Evolutionary conservation across 225 moss, liverwort and hornwort species (phyloP), one percentile per base, ranked within the genome.

Genomic region (Marchantia paleacea): DNA sequence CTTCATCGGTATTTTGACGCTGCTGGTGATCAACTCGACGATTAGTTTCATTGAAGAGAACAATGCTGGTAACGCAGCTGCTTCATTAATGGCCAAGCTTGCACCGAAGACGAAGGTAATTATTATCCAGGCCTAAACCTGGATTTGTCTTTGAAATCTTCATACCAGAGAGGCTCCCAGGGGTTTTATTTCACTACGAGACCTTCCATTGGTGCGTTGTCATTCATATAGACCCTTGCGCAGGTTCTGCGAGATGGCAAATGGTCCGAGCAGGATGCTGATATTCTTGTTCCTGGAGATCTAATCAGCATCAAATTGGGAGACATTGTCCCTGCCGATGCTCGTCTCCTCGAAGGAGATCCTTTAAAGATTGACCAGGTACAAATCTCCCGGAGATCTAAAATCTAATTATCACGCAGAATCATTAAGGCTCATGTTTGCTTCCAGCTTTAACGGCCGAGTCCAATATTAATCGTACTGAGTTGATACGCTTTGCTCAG

Each of bases 311-410:
- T 76, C 69, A 80, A 72, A 69, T 69, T 84, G 50, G 84, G 84
- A 2, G 84, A 84, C 55, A 80, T 84, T 24, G 63, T 84, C 31
- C 80, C 84, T 16, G 76, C 84, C 39, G 84, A 84, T 68, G 65
- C 53, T 3, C 67, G 84, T 22, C 80, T 84, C 12, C 68, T 84
- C n/a, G 79, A 75, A 1, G 84, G 84, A 50, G 84, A 84, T 69
- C 80, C 84, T 72, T 53, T 80, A 1, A 84, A 77, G 77, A 81
- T 84, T 48, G 84, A 84, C 49, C 39, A 39, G 39, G 39, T 39
- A 39, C 39, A 5, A 39, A 39, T 48, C 78, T 78, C 78, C 78
- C 78, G 77, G 76, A 39, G 39, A 39, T 39, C 39, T 39, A 39
- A 39, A 39, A 39, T 39, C 5, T 39, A 39, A 39, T 39, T 39